Evolutionary conservation across 805 yeast species (phyloP), one percentile per base, ranked within the genome.

Genomic region (Saccharomycopsis sp.): DNA sequence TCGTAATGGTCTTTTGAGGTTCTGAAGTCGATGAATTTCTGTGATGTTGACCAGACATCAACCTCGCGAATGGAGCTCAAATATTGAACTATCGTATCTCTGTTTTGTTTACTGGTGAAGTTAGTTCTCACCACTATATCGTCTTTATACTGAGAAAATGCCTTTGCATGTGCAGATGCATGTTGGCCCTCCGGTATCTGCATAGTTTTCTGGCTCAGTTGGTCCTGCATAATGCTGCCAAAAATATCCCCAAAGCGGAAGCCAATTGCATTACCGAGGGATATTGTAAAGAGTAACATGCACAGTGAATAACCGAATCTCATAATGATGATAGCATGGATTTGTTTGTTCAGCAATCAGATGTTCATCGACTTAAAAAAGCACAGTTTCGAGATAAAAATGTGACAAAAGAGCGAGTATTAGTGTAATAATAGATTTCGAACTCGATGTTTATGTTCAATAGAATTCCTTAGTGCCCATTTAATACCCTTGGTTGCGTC

Each of bases 21-120:
- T 53, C 15, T 61, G 57, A 8, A 64, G 64, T 85, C 89, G 15
- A 81, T 70, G 38, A 78, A 83, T 5, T 72, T 67, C 1, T 63
- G 24, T 56, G 73, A 75, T 0, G 68, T 62, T n/a, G 78, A 81
- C 92, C 92, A 86, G 2, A 77, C 66, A 50, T 73, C 73, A 23
- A 69, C 47, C 1, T 17, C 9, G 29, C 20, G 20, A n/a, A 12
- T 17, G n/a, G 29, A 19, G 63, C 63, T 58, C 60, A 66, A 1
- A 59, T 56, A 8, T 66, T 57, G 55, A 38, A 58, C 29, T n/a
- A 56, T 56, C 7, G 35, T 17, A 8, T 54, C 54, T 23, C 19
- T 44, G 7, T 9, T 7, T 3, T 44, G 3, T 24, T 15, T 29
- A 2, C 20, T 54, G 53, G 7, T n/a, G 19, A 56, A 58, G 2